Evolutionary conservation across 495 filamentous ascomycete species (phyloP).

Genomic region (Chaetomium tenue): DNA sequence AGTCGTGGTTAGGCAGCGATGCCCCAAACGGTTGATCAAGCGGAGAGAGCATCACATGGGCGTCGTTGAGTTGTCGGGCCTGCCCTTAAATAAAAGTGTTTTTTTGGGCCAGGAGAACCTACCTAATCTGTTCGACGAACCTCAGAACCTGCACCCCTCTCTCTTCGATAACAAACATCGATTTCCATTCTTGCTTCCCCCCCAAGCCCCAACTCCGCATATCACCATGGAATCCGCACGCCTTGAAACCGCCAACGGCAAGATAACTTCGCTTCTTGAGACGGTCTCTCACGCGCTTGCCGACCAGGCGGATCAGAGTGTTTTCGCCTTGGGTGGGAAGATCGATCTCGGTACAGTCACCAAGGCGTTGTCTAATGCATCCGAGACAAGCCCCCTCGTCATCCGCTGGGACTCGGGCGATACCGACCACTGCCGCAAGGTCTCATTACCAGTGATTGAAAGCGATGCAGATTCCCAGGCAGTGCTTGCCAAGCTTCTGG

Average conservation of each 20-base stretch:
- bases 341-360: background rate
- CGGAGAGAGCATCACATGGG: too few relatives aligned
- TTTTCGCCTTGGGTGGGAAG: background rate
- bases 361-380: background rate
- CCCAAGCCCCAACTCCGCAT: background rate
- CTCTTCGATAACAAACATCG: too few relatives aligned
- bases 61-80: background rate
- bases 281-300: background rate
- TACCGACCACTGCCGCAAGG: background rate
- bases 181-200: too few relatives aligned
- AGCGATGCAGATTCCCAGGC: background rate
- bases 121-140: too few relatives aligned
- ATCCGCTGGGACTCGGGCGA: background rate
- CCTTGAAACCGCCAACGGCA: background rate
- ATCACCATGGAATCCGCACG: background rate
- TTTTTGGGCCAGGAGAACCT: too few relatives aligned
- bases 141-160: too few relatives aligned
- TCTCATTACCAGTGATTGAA: background rate
- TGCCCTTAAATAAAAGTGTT: too few relatives aligned
- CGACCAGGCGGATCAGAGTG: background rate
- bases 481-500: slow-evolving; percentile 26
- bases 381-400: background rate
- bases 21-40: background rate
- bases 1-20: background rate
- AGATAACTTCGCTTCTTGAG: background rate